A percentile compares a stretch with the other conserved stretches of the same genome.
Evolutionary conservation across 83 land plant genomes (phyloP).

Genomic region (Picea abies): DNA sequence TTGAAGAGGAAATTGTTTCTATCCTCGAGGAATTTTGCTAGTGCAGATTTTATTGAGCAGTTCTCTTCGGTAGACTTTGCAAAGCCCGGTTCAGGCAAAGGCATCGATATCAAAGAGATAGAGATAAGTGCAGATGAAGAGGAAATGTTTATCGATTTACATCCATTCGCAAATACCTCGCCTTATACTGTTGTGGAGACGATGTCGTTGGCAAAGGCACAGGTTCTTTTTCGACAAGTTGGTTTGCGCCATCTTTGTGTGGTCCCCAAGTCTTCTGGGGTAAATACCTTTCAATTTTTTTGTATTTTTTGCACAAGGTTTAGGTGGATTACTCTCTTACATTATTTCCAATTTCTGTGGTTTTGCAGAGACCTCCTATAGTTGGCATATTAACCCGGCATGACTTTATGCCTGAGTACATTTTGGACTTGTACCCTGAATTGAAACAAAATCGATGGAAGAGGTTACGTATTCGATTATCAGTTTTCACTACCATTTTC

Average conservation of each 20-base stretch:
- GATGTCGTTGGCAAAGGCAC: slow-evolving; percentile 88
- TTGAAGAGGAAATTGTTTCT: slow-evolving; percentile 65
- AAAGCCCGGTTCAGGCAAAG: slow-evolving; percentile 71
- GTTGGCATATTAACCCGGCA: slow-evolving; percentile 63
- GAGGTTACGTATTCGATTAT: neutral
- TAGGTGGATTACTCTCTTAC: neutral
- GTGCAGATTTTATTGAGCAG: slow-evolving; percentile 17
- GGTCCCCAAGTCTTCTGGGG: slow-evolving; percentile 64
- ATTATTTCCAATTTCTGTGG: neutral
- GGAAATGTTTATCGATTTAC: slow-evolving; percentile 5
- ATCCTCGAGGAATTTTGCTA: neutral
- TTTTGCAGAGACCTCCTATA: slow-evolving; percentile 62
- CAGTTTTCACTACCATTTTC: neutral
- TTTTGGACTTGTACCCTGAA: slow-evolving; percentile 37
- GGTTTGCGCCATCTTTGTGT: slow-evolving; percentile 81
- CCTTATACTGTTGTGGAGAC: slow-evolving; percentile 86
- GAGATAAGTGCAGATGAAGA: slow-evolving; percentile 26
- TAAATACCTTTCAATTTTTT: slow-evolving; percentile 26
- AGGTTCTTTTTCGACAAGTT: slow-evolving; percentile 68
- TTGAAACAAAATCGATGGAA: slow-evolving; percentile 27
- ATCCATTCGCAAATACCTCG: slow-evolving; percentile 69
- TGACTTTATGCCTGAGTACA: slow-evolving; percentile 57
- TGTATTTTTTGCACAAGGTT: neutral
- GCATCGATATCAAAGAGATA: slow-evolving; percentile 62
- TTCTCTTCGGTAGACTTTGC: slow-evolving; percentile 70